These are phyloP conservation scores for Nothophytophthora sp. DNA, from an alignment of 352 stramenopile genomes.

Conservation along the genomic window DNA sequence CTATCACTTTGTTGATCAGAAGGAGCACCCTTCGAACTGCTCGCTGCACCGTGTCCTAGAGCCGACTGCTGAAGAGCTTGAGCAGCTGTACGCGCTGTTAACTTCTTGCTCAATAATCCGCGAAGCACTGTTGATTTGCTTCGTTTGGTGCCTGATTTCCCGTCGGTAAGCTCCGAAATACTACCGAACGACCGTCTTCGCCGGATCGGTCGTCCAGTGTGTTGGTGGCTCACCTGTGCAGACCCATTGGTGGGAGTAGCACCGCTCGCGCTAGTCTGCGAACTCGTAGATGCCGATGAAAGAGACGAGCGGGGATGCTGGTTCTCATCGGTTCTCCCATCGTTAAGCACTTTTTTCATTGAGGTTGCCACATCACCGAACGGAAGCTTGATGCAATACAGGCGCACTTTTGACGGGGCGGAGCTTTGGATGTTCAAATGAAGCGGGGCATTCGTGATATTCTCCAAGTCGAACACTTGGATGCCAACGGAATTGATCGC, in stretches of 20 bases:
- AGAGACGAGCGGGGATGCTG: conserved; percentile 3
- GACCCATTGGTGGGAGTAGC: conserved; percentile 21
- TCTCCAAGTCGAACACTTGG: conserved; percentile 89
- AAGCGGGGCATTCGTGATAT: conserved; percentile 84
- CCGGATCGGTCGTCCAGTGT: conserved; percentile 43
- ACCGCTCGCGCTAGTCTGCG: conserved; percentile 21
- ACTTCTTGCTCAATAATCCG: conserved; percentile 60
- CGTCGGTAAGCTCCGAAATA: conserved; percentile 52
- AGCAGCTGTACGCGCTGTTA: conserved; percentile 23
- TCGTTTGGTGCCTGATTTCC: conserved; percentile 32
- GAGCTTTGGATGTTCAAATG: conserved; percentile 82
- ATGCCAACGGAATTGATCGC: conserved; percentile 84
- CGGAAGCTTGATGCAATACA: conserved; percentile 69
- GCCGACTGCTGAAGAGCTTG: conserved; percentile 15
- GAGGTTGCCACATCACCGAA: conserved; percentile 29
- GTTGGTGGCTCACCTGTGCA: conserved; percentile 22
- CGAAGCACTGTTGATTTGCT: conserved; percentile 49
- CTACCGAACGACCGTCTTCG: conserved; percentile 75
- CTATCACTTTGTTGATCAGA: conserved; percentile 24
- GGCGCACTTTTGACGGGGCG: conserved; percentile 62
- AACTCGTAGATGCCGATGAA: conserved; percentile 25
- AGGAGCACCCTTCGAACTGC: conserved; percentile 19
- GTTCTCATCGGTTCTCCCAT: conserved; percentile 10
- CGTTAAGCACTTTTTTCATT: conserved; percentile 16
- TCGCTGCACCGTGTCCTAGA: conserved; percentile 4